phyloP scores from a whole-genome alignment of 2,329 filamentous ascomycete species.

The Venturia asperata region DNA sequence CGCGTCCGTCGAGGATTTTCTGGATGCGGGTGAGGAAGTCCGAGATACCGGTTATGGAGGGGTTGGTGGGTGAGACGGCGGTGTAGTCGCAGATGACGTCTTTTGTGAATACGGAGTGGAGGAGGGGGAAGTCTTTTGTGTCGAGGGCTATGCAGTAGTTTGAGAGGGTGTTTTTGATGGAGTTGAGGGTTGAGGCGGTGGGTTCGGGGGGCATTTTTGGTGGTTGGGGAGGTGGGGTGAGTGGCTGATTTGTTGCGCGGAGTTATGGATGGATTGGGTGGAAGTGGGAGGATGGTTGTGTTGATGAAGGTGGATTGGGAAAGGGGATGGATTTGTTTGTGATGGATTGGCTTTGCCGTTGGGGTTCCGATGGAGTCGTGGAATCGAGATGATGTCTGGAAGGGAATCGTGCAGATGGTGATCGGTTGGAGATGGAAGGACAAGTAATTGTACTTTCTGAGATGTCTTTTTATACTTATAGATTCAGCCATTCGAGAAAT shows the following conservation, averaged over 20 bases:
- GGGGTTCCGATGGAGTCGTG: background rate
- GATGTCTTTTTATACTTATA: no score
- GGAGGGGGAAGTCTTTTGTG: slow-evolving; percentile 34
- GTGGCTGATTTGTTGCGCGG: no score
- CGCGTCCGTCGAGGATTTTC: slow-evolving; percentile 11
- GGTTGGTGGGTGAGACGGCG: slow-evolving; percentile 20
- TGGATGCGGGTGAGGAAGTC: slow-evolving; percentile 11
- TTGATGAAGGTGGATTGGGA: no score
- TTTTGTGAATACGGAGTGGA: slow-evolving; percentile 35
- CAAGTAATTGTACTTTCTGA: no score
- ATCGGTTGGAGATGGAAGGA: no score
- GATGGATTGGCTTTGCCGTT: background rate
- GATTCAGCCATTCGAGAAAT: no score
- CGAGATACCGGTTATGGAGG: slow-evolving; percentile 1
- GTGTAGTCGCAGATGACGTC: slow-evolving; percentile 38
- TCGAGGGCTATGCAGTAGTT: slow-evolving; percentile 41
- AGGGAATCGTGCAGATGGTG: no score
- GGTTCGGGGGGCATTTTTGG: slow-evolving; percentile 8
- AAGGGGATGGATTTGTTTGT: background rate
- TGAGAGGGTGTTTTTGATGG: slow-evolving; percentile 38
- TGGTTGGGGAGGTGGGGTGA: background rate
- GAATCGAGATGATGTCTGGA: no score
- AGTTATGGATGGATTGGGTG: background rate
- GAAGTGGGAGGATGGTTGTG: background rate
- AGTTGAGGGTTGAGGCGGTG: slow-evolving; percentile 22